Evolutionary conservation across 768 basidiomycete species (phyloP).

Genomic region (Trametes coccinea): DNA sequence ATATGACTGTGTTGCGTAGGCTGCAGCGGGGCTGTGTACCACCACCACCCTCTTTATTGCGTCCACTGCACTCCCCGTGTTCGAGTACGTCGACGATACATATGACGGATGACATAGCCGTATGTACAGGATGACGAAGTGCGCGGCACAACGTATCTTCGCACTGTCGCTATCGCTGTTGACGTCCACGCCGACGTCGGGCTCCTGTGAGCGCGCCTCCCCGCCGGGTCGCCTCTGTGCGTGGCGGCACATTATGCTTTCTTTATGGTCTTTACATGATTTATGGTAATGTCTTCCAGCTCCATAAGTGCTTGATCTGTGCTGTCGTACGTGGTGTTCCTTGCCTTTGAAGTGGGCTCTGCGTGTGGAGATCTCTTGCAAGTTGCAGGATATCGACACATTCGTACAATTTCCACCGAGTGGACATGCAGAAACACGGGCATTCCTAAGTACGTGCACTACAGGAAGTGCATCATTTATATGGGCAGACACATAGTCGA

Average conservation of each 20-base stretch:
- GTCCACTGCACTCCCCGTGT: conserved; percentile 4
- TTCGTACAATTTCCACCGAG: too few species aligned
- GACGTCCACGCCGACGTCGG: neutral
- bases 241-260: neutral
- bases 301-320: neutral
- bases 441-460: too few species aligned
- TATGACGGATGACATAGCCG: conserved; percentile 14
- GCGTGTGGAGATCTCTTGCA: too few species aligned
- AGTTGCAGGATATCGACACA: too few species aligned
- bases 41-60: conserved; percentile 22
- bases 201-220: neutral
- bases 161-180: neutral
- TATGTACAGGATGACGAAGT: conserved; percentile 2
- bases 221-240: neutral
- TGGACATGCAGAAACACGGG: too few species aligned
- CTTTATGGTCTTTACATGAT: neutral
- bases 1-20: conserved; percentile 5
- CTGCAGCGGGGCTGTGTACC: conserved; percentile 15
- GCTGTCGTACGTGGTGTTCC: too few species aligned
- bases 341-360: too few species aligned
- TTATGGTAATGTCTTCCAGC: neutral
- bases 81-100: conserved; percentile 7
- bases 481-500: neutral
- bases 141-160: neutral
- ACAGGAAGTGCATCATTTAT: too few species aligned